A percentile compares a stretch with the other conserved stretches of the same genome.
Evolutionary conservation across 2,329 filamentous ascomycete species (phyloP).

Genomic region (Apiospora kogelbergensis): DNA sequence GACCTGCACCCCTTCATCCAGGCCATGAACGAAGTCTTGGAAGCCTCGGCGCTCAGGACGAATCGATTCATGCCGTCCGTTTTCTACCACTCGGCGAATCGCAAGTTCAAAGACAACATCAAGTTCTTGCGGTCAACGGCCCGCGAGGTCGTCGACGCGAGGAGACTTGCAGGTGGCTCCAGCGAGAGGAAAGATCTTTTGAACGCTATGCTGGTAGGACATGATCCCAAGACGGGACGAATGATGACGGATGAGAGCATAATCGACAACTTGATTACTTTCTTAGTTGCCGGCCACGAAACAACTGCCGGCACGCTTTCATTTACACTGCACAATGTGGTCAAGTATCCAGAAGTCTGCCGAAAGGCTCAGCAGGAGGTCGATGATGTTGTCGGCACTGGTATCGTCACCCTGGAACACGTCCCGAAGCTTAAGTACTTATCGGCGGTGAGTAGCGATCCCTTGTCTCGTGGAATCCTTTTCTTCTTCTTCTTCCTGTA

Average conservation of each 20-base stretch:
- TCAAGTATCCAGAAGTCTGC: conserved; percentile 48
- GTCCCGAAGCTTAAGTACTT: conserved; percentile 52
- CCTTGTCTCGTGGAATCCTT: not conserved
- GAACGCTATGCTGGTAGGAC: conserved; percentile 67
- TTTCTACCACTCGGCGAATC: not conserved
- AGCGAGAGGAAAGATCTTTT: conserved; percentile 62
- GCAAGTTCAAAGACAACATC: conserved; percentile 18
- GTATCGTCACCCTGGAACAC: conserved; percentile 44
- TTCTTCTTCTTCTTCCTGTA: too few relatives aligned
- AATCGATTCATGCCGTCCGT: conserved; percentile 8
- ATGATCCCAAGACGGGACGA: conserved; percentile 66
- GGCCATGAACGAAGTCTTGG: conserved; percentile 64
- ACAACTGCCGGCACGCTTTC: conserved; percentile 53
- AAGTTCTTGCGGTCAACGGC: conserved; percentile 42
- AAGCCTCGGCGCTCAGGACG: conserved; percentile 51
- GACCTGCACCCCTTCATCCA: conserved; percentile 68
- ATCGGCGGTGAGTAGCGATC: conserved; percentile 34
- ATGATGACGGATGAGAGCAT: conserved; percentile 62
- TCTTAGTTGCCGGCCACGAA: conserved; percentile 44
- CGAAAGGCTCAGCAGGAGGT: conserved; percentile 52
- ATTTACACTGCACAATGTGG: conserved; percentile 49
- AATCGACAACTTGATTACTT: conserved; percentile 63
- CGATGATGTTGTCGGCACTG: conserved; percentile 47
- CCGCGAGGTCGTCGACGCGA: conserved; percentile 44
- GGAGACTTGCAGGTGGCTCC: conserved; percentile 39